Evolutionary conservation across 352 stramenopile species (phyloP).

Genomic region (Globisporangium solare): DNA sequence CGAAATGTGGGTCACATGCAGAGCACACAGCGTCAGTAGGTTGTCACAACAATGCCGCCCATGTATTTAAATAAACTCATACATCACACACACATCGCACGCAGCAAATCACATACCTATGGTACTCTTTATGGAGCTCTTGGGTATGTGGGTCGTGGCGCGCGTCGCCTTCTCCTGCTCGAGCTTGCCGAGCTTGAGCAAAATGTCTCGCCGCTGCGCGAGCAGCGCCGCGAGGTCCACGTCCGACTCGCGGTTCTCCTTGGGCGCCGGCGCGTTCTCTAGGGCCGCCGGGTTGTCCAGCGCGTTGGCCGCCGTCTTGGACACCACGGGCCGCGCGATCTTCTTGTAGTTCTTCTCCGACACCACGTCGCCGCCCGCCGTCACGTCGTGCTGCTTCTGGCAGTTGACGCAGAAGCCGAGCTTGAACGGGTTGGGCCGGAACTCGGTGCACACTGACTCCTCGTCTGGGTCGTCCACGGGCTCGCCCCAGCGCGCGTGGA

Average conservation of each 20-base stretch:
- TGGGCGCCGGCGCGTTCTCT: constrained; percentile 30
- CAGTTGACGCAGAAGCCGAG: constrained; percentile 88
- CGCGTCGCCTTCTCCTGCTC: constrained; percentile 51
- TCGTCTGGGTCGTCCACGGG: constrained; percentile 80
- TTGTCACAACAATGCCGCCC: too few species aligned
- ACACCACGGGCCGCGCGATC: constrained; percentile 62
- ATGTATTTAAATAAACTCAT: not conserved
- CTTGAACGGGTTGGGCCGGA: constrained; percentile 79
- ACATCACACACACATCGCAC: too few species aligned
- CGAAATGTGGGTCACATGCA: too few species aligned
- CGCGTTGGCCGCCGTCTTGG: constrained; percentile 74
- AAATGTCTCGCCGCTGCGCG: constrained; percentile 69
- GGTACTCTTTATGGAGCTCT: constrained; percentile 25
- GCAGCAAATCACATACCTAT: constrained; percentile 41
- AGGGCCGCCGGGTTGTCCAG: constrained; percentile 72
- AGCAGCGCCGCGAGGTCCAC: constrained; percentile 74
- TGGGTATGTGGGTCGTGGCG: constrained; percentile 21
- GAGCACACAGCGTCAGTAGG: too few species aligned
- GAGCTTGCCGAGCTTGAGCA: constrained; percentile 59
- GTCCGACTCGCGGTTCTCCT: constrained; percentile 62
- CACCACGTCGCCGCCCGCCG: constrained; percentile 55
- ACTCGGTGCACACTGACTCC: constrained; percentile 78
- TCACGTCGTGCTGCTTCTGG: constrained; percentile 87
- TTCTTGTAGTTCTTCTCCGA: constrained; percentile 81
- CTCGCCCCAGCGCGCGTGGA: constrained; percentile 84